Conservation (phyloP, 768 basidiomycete genomes). For the Peribolospora kevripleyi region DNA sequence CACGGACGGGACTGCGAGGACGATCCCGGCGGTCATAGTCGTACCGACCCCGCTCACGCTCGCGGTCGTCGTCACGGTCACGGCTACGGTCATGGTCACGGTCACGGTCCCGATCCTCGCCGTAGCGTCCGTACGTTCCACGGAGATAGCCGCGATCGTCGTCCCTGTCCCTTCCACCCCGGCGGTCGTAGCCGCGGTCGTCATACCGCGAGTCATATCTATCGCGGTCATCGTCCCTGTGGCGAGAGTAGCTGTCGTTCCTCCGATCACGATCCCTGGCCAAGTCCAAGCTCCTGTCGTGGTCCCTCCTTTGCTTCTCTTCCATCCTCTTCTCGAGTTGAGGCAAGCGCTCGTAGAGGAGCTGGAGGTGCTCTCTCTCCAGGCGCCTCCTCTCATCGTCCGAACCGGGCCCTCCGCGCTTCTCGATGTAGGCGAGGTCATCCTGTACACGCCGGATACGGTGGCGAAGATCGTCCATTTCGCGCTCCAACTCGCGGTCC, state of each 20-base stretch:
- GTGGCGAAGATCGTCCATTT: slow-evolving; percentile 63
- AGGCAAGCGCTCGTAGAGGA: slow-evolving; percentile 78
- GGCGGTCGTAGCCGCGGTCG: slow-evolving; percentile 21
- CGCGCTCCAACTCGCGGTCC: slow-evolving; percentile 73
- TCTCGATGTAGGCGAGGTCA: slow-evolving; percentile 57
- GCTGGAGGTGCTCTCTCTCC: slow-evolving; percentile 58
- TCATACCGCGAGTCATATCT: slow-evolving; percentile 20
- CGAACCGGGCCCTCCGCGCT: slow-evolving; percentile 21
- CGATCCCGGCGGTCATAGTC: too few species aligned
- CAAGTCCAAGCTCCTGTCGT: slow-evolving; percentile 56
- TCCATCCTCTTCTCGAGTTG: slow-evolving; percentile 68
- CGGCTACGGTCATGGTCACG: too few species aligned
- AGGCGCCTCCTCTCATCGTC: slow-evolving; percentile 67
- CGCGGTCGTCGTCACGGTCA: too few species aligned
- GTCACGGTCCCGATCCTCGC: too few species aligned
- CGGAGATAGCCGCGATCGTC: background rate
- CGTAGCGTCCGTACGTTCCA: background rate
- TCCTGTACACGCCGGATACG: slow-evolving; percentile 67
- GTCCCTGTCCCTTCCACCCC: background rate
- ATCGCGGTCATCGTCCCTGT: slow-evolving; percentile 25
- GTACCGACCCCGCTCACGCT: too few species aligned
- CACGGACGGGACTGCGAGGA: too few species aligned
- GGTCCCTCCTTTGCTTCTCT: slow-evolving; percentile 46
- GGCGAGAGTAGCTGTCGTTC: slow-evolving; percentile 33
- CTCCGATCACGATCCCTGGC: slow-evolving; percentile 52